Evolutionary conservation across 352 stramenopile species (phyloP), one percentile per base, ranked within the genome.

Genomic region (Globisporangium lucens): DNA sequence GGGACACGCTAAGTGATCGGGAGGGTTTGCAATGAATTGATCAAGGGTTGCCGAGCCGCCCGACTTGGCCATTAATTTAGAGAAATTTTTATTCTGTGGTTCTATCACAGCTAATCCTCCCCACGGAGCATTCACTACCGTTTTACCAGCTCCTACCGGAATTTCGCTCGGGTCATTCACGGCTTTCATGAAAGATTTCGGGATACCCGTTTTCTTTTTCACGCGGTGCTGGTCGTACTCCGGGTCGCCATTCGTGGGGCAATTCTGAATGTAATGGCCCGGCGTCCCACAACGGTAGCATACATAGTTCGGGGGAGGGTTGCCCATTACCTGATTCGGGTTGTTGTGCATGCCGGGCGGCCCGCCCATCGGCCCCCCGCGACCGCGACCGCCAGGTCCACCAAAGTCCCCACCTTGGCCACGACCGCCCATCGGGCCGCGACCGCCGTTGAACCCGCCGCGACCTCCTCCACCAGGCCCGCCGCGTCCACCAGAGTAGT

Each of bases 11-110:
- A 95, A 89, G 72, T 95, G 88, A 75, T 92, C 85, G 75, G 88
- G 88, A 79, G 88, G 88, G 79, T 91, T 94, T 71, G 83, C 89
- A 81, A 93, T 92, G 77, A 93, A 91, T 86, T 95, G 86, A 75
- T 95, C 88, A 85, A 95, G 86, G 59, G 86, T 93, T 76, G 88
- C 85, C 77, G 85, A 93, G 76, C 88, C 86, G 83, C 88, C 88
- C 69, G 86, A 94, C 70, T 86, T 87, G 68, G 83, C 83, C 80
- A 95, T 91, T 89, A 93, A 90, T 91, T 95, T 95, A 89, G 82
- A 89, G 80, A 95, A 95, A 72, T 94, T 91, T 80, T 93, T 91
- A 89, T 90, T 94, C 82, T 94, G 86, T 66, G 86, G 78, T 87
- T 92, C 86, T 89, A 95, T 92, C 71, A 95, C 87, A 83, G 88